A percentile compares a stretch with the other conserved stretches of the same genome.
Evolutionary conservation across 2,329 filamentous ascomycete species (phyloP).

Genomic region (Phaeosphaeria sp.): DNA sequence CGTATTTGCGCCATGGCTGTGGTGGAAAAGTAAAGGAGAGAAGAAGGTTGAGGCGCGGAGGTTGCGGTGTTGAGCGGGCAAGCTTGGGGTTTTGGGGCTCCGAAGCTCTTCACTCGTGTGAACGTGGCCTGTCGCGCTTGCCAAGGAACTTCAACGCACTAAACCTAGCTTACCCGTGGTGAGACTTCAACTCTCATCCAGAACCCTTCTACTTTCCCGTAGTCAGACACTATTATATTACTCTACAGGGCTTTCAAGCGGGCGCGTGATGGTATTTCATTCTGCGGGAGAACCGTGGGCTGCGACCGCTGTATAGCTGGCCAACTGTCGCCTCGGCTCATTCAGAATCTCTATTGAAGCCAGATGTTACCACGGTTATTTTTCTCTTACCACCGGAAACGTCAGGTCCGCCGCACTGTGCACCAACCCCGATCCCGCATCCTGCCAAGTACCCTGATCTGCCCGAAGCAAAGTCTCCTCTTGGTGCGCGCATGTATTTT

Average conservation of each 20-base stretch:
- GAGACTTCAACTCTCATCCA: constrained; percentile 3
- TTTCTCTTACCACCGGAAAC: not conserved
- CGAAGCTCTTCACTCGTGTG: constrained; percentile 32
- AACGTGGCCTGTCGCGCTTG: constrained; percentile 23
- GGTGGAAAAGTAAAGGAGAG: constrained; percentile 23
- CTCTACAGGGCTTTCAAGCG: not conserved
- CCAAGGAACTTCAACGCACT: constrained; percentile 27
- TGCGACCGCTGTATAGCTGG: no score
- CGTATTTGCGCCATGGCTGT: constrained; percentile 64
- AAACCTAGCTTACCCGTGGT: constrained; percentile 10
- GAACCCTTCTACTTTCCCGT: not conserved
- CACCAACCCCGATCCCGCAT: constrained; percentile 2
- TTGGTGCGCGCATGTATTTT: constrained; percentile 8
- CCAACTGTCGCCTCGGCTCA: not conserved
- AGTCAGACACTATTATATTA: not conserved
- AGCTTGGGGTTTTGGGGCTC: constrained; percentile 33
- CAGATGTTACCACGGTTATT: not conserved
- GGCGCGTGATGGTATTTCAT: not conserved
- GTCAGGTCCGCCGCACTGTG: constrained; percentile 3
- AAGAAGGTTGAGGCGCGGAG: constrained; percentile 18
- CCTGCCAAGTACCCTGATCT: not conserved
- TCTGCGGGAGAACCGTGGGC: not conserved
- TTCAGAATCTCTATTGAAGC: constrained; percentile 1
- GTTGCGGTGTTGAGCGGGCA: constrained; percentile 32
- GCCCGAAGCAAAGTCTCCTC: not conserved